These are phyloP conservation scores for Fusarium concolor DNA, from an alignment of 2,329 filamentous ascomycete species.

Conservation along the genomic window DNA sequence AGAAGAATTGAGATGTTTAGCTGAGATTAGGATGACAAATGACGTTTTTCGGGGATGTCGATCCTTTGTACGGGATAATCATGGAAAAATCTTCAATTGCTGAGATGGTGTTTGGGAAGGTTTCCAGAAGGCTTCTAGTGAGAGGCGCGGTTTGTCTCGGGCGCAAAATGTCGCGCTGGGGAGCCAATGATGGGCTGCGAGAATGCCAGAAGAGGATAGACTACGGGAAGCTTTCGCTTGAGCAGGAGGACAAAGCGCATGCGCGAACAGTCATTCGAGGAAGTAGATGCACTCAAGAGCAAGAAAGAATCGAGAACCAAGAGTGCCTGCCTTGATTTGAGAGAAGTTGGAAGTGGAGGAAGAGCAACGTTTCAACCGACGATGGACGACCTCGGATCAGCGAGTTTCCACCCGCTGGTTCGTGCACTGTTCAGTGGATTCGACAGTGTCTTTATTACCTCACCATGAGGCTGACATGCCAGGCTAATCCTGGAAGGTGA, in stretches of 20 bases:
- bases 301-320: background rate
- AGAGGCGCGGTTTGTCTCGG: conserved; percentile 6
- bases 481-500: background rate
- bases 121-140: conserved; percentile 27
- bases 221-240: background rate
- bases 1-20: too few relatives aligned
- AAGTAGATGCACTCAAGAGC: background rate
- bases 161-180: background rate
- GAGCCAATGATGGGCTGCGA: background rate
- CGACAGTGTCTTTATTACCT: conserved; percentile 8
- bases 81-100: background rate
- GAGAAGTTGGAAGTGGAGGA: background rate
- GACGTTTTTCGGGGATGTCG: conserved; percentile 8
- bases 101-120: conserved; percentile 16
- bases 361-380: conserved; percentile 5
- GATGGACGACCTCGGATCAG: background rate
- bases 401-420: conserved; percentile 6
- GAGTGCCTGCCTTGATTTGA: background rate
- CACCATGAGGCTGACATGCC: background rate
- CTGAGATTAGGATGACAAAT: background rate
- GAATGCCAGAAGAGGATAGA: background rate
- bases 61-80: conserved; percentile 12
- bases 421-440: background rate
- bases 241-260: background rate
- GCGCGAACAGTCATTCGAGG: background rate